Base-by-base conservation (phyloP, 2,329 filamentous ascomycete species). In the Botryotinia calthae region DNA sequence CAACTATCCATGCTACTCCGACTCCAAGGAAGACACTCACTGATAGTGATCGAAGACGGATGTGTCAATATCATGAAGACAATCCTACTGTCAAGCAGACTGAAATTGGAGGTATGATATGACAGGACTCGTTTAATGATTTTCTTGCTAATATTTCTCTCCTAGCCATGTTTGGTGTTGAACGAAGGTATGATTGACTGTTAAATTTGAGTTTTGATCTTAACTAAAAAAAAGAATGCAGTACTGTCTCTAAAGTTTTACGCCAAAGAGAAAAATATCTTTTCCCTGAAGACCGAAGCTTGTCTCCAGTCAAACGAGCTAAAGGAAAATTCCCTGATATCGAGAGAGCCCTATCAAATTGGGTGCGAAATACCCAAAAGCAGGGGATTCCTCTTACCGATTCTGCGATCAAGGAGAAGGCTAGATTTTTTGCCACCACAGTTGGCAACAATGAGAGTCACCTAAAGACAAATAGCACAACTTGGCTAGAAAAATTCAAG, bases 191-290 rank as follows among this genome's bases (percentile, higher is more conserved):
- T 73, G 73, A 56, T 59, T 68, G 31, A 48, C n/a, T 51, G 40
- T 58, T 63, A 59, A 16, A 72, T 58, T 25, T 31, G 18, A 18
- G 31, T 42, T 46, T 12, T 46, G 54, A 25, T 51, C 44, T 68
- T 46, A 28, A 56, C 40, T 59, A 67, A 68, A 28, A 68, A 28
- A 66, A 34, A 58, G 25, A 40, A 31, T 14, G 31, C 25, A 99
- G 96, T 84, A 99, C 96, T 66, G 96, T 99, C n/a, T 99, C 96
- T 71, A 99, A 99, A 82, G 96, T 98, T 72, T 83, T 99, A 76
- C 91, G 95, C 71, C 91, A 97, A 80, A 97, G 95, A 84, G 96
- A 99, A 76, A 96, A 97, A 82, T 98, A 97, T 82, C 87, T 98
- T 25, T 92, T 91, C 79, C 89, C 90, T 71, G 93, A 93, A 79